Conservation (phyloP, 352 stramenopile genomes). For the Globisporangium echinulatum region DNA sequence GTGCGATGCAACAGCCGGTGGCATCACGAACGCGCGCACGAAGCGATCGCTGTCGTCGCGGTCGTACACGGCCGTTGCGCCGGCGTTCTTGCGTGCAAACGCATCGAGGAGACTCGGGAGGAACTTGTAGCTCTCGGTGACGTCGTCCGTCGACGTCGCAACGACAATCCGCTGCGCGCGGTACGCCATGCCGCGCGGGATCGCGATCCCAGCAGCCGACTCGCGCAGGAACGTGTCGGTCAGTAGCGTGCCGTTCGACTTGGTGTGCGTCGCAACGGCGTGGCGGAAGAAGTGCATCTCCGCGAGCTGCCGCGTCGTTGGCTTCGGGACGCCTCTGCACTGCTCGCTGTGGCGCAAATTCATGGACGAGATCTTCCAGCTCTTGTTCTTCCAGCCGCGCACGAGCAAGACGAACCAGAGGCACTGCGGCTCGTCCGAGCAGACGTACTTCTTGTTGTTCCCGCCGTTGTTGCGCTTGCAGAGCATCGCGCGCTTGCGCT, state of each 20-base stretch:
- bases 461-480: conserved; percentile 80
- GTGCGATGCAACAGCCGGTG: conserved; percentile 34
- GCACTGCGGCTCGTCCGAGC: conserved; percentile 54
- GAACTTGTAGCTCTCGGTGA: conserved; percentile 84
- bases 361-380: conserved; percentile 84
- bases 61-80: conserved; percentile 55
- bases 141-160: conserved; percentile 63
- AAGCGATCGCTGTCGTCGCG: conserved; percentile 58
- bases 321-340: conserved; percentile 53
- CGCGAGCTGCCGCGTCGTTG: conserved; percentile 65
- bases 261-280: conserved; percentile 72
- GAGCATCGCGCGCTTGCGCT: conserved; percentile 72
- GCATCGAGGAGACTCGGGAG: conserved; percentile 66
- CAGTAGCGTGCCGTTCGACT: conserved; percentile 65
- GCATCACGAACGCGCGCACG: conserved; percentile 71
- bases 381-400: conserved; percentile 78
- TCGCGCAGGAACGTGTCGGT: conserved; percentile 74
- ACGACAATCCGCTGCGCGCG: conserved; percentile 68
- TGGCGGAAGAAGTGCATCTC: conserved; percentile 82
- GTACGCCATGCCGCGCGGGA: conserved; percentile 74
- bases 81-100: conserved; percentile 69
- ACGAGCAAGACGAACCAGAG: conserved; percentile 77
- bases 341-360: conserved; percentile 72
- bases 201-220: conserved; percentile 70
- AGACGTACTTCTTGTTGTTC: conserved; percentile 85